Evolutionary conservation across 768 basidiomycete species (phyloP).

Genomic region (Russula sp.): DNA sequence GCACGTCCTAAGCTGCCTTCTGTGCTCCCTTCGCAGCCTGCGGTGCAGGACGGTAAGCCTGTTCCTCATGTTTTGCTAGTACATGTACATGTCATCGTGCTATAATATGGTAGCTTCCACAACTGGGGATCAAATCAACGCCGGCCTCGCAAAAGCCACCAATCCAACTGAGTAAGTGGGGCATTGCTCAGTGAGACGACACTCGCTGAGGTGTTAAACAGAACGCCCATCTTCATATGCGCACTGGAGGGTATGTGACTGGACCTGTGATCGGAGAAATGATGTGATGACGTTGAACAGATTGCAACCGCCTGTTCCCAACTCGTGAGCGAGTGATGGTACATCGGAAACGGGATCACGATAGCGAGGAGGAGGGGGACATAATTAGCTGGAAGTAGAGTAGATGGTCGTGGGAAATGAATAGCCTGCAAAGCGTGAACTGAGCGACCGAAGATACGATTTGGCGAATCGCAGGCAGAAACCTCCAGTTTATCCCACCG

Average conservation of each 20-base stretch:
- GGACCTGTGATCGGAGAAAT: too few species aligned
- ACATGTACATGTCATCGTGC: not conserved
- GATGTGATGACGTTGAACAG: constrained; percentile 26
- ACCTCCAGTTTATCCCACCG: not conserved
- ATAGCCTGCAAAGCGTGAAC: not conserved
- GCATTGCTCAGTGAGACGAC: too few species aligned
- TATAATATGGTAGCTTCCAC: constrained; percentile 30
- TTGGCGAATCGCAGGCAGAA: constrained; percentile 7
- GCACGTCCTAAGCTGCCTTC: constrained; percentile 22
- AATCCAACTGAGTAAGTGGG: constrained; percentile 55
- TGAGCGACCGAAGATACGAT: not conserved
- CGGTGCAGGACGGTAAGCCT: constrained; percentile 20
- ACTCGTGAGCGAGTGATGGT: constrained; percentile 58
- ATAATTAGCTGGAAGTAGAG: constrained; percentile 64
- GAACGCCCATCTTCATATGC: constrained; percentile 80
- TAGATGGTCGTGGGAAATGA: constrained; percentile 4
- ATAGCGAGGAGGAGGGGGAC: constrained; percentile 41
- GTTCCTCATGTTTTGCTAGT: too few species aligned
- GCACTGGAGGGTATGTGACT: constrained; percentile 43
- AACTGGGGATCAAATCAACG: constrained; percentile 50
- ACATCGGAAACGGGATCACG: constrained; percentile 71
- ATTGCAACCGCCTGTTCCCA: constrained; percentile 67
- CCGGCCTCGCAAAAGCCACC: constrained; percentile 53
- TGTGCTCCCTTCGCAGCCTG: constrained; percentile 20
- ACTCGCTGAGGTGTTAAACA: constrained; percentile 24